Evolutionary conservation across 306 rosid genomes (phyloP).

Genomic region (Dryas alaskensis): DNA sequence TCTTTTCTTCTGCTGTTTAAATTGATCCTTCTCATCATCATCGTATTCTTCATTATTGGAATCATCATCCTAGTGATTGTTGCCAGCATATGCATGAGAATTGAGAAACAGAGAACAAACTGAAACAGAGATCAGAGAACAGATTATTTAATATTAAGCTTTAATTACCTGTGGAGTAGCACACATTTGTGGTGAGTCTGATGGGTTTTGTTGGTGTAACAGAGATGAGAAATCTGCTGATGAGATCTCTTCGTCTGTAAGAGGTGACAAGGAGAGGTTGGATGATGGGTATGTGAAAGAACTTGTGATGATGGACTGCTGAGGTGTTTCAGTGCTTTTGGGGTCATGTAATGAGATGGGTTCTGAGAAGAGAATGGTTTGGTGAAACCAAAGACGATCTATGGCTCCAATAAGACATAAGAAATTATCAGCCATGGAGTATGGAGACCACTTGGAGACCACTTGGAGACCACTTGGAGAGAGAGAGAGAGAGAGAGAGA

Average conservation of each 20-base stretch:
- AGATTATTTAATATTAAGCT: too few relatives aligned
- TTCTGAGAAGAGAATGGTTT: conserved; percentile 53
- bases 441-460: not conserved
- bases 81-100: not conserved
- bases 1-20: conserved; percentile 16
- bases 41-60: conserved; percentile 29
- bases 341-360: conserved; percentile 33
- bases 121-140: not conserved
- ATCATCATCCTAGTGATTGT: conserved; percentile 30
- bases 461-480: not conserved
- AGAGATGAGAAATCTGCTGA: conserved; percentile 33
- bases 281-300: conserved; percentile 40
- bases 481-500: conserved; percentile 15
- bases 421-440: conserved; percentile 45
- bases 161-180: conserved; percentile 39
- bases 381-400: conserved; percentile 81
- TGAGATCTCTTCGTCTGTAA: conserved; percentile 39
- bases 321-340: conserved; percentile 22
- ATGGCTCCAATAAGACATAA: conserved; percentile 50
- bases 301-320: conserved; percentile 19
- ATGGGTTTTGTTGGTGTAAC: conserved; percentile 28
- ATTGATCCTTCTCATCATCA: not conserved
- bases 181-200: conserved; percentile 31
- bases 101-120: not conserved
- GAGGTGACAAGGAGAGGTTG: conserved; percentile 31